Evolutionary conservation across 257 asterid species (phyloP), one percentile per base, ranked within the genome.

Genomic region (Rauvolfia tetraphylla): DNA sequence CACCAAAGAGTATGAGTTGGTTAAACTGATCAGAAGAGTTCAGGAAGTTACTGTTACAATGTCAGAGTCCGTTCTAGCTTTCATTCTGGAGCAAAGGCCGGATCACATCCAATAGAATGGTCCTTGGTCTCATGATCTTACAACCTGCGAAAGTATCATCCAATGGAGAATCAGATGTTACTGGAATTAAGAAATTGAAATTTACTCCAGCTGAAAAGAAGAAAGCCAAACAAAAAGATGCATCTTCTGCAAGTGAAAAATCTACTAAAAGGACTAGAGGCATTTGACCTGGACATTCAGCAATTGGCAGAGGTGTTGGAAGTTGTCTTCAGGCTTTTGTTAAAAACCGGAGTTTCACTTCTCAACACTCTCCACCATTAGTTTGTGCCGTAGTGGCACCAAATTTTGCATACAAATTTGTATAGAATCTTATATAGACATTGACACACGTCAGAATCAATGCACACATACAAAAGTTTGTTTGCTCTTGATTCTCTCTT

Each of bases 81-180:
- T 82, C 48, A 17, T 66, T 86, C 82, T 15, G 48, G 41, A 13
- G 39, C 75, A 57, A 69, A 53, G 15, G 0, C 65, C 9, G 63
- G 39, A 25, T 18, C 73, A 29, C 82, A 68, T 6, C 78, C 69
- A 36, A 75, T 25, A 63, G 20, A 46, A 48, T 80, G 85, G 85
- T 75, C 86, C 14, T 72, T 79, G 34, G 66, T 84, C 42, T 82
- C 93, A 8, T 80, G 71, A 42, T 88, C 58, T 29, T 78, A 7
- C 8, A 72, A 51, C 9, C 76, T 70, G n/a, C 66, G 48, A 51
- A 58, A 53, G 22, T 39, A 29, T 68, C 75, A 11, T 51, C 23
- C 3, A 29, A 76, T 54, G 59, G 23, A 36, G 38, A 15, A 51
- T 65, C 74, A 25, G 36, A 72, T 0, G 22, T 29, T 6, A 11